A percentile compares a stretch with the other conserved stretches of the same genome.
phyloP scores from a whole-genome alignment of 2,329 filamentous ascomycete species.

The Beauveria bassiana region DNA sequence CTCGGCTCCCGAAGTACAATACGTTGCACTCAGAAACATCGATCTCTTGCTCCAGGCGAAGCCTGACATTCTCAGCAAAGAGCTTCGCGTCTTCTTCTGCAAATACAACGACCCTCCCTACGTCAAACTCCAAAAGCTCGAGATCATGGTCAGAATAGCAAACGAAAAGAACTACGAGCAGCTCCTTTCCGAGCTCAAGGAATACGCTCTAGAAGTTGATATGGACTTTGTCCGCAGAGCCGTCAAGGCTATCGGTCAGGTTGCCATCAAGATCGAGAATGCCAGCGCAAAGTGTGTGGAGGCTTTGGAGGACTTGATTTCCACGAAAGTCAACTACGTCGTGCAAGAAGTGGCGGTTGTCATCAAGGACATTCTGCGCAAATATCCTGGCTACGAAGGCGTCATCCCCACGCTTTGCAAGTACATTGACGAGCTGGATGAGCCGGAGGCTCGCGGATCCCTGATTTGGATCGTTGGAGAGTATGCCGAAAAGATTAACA shows the following conservation, averaged over 20 bases:
- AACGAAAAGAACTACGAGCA: constrained; percentile 97
- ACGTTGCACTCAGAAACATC: constrained; percentile 92
- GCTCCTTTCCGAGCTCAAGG: constrained; percentile 85
- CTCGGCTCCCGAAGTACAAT: constrained; percentile 93
- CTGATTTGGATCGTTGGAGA: constrained; percentile 99
- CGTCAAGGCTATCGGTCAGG: constrained; percentile 93
- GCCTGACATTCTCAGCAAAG: constrained; percentile 93
- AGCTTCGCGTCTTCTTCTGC: constrained; percentile 98
- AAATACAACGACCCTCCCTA: constrained; percentile 99
- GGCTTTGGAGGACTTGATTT: constrained; percentile 84
- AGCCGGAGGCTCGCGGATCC: constrained; percentile 81
- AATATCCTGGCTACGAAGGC: constrained; percentile 95
- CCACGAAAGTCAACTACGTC: constrained; percentile 97
- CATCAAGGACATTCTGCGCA: constrained; percentile 96
- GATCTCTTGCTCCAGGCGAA: constrained; percentile 93
- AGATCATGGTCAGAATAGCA: constrained; percentile 98
- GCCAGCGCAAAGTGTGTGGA: constrained; percentile 95
- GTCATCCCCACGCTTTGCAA: constrained; percentile 95
- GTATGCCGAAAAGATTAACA: constrained; percentile 98
- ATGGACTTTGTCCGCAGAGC: constrained; percentile 97
- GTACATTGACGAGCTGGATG: constrained; percentile 93
- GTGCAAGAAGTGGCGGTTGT: constrained; percentile 98
- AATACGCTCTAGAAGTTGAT: constrained; percentile 95
- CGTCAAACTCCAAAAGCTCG: constrained; percentile 93
- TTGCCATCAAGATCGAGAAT: constrained; percentile 95